Base-by-base conservation (phyloP, 2,329 filamentous ascomycete genomes). In the Fusarium papillatum region DNA sequence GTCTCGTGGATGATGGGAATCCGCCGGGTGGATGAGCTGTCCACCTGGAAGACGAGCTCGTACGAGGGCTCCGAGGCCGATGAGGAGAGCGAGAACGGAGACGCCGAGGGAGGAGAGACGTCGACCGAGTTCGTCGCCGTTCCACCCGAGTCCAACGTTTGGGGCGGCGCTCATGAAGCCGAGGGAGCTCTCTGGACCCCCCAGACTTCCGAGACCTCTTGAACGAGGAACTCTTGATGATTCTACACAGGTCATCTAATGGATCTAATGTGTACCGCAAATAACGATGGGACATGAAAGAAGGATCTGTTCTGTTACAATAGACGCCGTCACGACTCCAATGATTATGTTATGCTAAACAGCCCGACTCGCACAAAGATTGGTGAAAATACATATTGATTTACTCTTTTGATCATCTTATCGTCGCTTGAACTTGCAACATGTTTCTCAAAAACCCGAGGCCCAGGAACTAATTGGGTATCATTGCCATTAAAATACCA, bases 1-100 rank as follows among this genome's bases (percentile, higher is more conserved):
- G 93, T 98, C n/a, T 93, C 92, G 2, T 97, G 95, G 94, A 98
- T 98, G 94, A 93, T 98, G 91, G 95, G 95, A 14, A 90, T 96
- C 69, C 88, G 92, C 72, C 87, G 86, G 68, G 91, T 93, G 19
- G 88, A 91, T 66, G 87, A 91, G 81, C 83, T 92, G 59, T 87
- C 87, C 61, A 82, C 86, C 3, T 91, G 89, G 89, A 89, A 90
- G 80, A 84, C 85, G 19, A 85, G 82, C 75, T 84, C 83, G 7
- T 83, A 82, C 57, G 83, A 84, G 53, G 84, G 82, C 14, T 84
- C 84, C 34, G 82, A 84, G 29, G 76, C 76, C 22, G 82, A 83
- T 16, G 83, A 83, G 62, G 84, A 85, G 19, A 81, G 82, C 67
- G 77, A 83, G 48, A 75, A 77, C 59, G 74, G 82, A 59, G 73